Base-by-base conservation (phyloP, 139 green algal genomes). In the Volvox reticuliferus region DNA sequence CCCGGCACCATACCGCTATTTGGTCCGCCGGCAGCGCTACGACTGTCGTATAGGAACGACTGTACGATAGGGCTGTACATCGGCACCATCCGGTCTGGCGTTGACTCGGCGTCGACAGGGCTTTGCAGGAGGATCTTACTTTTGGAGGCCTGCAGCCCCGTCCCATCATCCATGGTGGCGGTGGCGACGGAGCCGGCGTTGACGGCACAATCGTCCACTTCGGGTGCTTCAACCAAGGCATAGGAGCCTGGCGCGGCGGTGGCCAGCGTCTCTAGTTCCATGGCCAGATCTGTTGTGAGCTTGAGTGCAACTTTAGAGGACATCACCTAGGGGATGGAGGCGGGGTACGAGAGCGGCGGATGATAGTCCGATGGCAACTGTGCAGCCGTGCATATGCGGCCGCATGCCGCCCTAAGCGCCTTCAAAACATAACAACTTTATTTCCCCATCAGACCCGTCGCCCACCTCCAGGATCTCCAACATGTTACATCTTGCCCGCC, bases 381-480 rank as follows among this genome's bases (percentile, higher is more conserved):
- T 55, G 44, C 5, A 55, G 44, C 44, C 44, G 44, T 55, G 44
- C 44, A 55, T 55, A 55, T 55, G 44, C 44, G 44, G 44, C 44
- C 9, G 44, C 44, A 55, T 55, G 9, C 44, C 44, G 44, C 9
- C 44, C 44, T 55, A 55, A 55, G 44, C 44, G 5, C 44, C 9
- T 55, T 55, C 44, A 55, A 14, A 55, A 55, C 44, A 55, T 55
- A n/a, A n/a, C n/a, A n/a, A n/a, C n/a, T 9, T 55, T 55, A 9
- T 14, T 55, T 55, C 44, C 44, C 44, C 44, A 55, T 5, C 44
- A 14, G 44, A 55, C 44, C 44, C 44, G 44, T 16, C 79, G 5
- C 79, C 3, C 44, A 86, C 81, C 81, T 87, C 61, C 30, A 87
- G 17, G 1, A 77, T 33, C 61, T 87, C 81, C n/a, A 62, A 20